Base-by-base conservation (phyloP, 2,329 filamentous ascomycete genomes). In the Cytospora piceicola region DNA sequence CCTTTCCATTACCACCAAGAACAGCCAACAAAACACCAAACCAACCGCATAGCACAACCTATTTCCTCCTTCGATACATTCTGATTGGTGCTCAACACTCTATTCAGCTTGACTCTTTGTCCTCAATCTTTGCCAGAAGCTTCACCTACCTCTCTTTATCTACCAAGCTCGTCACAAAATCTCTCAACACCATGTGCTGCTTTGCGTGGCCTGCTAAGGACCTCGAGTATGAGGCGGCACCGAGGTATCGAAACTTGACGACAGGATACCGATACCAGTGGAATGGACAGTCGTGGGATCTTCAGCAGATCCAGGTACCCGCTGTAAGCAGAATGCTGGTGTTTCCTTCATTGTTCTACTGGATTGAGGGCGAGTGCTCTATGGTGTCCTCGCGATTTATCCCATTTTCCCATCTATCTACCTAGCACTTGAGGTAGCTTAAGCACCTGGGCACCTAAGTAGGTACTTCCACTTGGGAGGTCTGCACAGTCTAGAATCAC, bases 201-300 rank as follows among this genome's bases (percentile, higher is more conserved):
- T 81, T 6, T 84, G 82, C 71, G 85, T 84, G 74, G 79, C 82
- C 0, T 81, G 17, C 80, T 56, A 73, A 76, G 73, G 81, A 83
- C 73, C 67, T 83, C 73, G 77, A 81, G 73, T 72, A 80, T 67
- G 81, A 85, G 67, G 79, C 81, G 36, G 78, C 63, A 3, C 52
- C 66, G 11, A 66, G 81, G 66, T 77, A 79, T 65, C 73, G 61
- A 54, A 63, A 61, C 20, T 76, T 6, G 60, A 62, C 17, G 49
- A 60, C 36, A 27, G 66, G 63, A 64, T 76, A 73, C 67, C 80
- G 81, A 60, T 79, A 78, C 15, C 72, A 77, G 30, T 83, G 81
- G 80, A 77, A 75, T 51, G 75, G 76, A 2, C 71, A 72, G 22
- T 67, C 69, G n/a, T 78, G 77, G 73, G 68, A 76, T 42, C 71